Percentiles rank a stretch among this genome's conserved stretches.
These are phyloP conservation scores for Kalanchoe fedtschenkoi DNA, from an alignment of 164 flowering plant species.

Conservation along the genomic window DNA sequence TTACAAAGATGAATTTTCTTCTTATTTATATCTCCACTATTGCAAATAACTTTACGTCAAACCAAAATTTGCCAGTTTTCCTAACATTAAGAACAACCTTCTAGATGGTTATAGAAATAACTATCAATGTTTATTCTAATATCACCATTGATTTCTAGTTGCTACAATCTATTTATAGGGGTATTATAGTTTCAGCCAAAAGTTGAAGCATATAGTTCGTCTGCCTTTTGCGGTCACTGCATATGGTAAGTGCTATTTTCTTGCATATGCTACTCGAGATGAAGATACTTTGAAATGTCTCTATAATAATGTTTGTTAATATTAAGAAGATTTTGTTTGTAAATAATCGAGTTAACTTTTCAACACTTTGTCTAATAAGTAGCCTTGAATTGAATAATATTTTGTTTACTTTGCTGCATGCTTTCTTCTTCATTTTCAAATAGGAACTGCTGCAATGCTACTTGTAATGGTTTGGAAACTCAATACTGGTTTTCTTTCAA, in stretches of 20 bases:
- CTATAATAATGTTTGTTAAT: neutral
- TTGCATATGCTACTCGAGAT: neutral
- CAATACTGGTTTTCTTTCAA: conserved; percentile 45
- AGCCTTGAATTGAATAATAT: neutral
- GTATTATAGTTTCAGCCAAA: conserved; percentile 91
- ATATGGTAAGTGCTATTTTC: conserved; percentile 50
- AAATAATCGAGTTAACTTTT: neutral
- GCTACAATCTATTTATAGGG: conserved; percentile 48
- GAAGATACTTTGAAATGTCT: neutral
- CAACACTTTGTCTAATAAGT: neutral
- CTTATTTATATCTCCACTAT: neutral
- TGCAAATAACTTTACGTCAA: neutral
- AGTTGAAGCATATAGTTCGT: conserved; percentile 83
- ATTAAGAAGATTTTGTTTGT: neutral
- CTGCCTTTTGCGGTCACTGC: conserved; percentile 78
- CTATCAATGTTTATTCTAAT: neutral
- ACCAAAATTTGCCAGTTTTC: neutral
- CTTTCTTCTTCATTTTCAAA: neutral
- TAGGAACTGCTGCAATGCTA: conserved; percentile 86
- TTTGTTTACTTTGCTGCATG: neutral
- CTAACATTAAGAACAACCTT: too few relatives aligned
- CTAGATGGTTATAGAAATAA: neutral
- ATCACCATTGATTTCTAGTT: neutral
- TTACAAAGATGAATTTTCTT: neutral
- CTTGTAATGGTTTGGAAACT: conserved; percentile 81